phyloP scores from a whole-genome alignment of 208 protist genomes.

The Crithidia fasciculata region DNA sequence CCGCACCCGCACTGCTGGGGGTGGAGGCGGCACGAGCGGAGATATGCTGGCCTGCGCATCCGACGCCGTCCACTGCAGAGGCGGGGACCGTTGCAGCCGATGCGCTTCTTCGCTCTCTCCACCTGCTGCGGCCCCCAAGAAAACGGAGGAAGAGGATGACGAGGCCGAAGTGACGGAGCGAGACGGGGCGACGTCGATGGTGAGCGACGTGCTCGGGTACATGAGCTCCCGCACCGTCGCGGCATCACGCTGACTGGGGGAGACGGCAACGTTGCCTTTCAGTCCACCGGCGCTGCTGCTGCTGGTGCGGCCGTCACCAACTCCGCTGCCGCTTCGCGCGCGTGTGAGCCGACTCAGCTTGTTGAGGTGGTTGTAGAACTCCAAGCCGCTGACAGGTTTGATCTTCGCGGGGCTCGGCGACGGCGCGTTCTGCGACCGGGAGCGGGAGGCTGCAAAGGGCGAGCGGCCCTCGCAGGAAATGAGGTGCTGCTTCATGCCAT shows the following conservation, averaged over 20 bases:
- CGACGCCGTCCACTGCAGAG: not conserved
- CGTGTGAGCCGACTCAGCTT: conserved; percentile 25
- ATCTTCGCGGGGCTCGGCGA: not conserved
- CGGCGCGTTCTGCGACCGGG: not conserved
- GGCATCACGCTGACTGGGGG: not conserved
- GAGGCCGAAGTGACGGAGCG: not conserved
- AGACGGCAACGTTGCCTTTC: not conserved
- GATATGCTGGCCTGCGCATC: conserved; percentile 1
- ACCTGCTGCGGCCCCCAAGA: not conserved
- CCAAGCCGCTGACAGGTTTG: conserved; percentile 21
- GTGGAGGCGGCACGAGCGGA: not conserved
- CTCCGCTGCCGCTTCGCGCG: not conserved
- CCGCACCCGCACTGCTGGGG: not conserved
- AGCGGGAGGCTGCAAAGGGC: not conserved
- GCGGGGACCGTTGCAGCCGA: not conserved
- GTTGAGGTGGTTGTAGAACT: conserved; percentile 38
- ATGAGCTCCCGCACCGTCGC: conserved; percentile 12
- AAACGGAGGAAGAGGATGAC: not conserved
- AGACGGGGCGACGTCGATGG: conserved; percentile 14
- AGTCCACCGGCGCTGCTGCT: not conserved
- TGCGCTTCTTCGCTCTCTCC: conserved; percentile 1
- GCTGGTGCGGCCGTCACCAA: not conserved
- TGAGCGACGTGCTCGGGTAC: conserved; percentile 10
- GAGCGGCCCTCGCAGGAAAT: conserved; percentile 31
- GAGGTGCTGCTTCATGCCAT: conserved; percentile 45